A percentile compares a stretch with the other conserved stretches of the same genome.
Evolutionary conservation across 768 basidiomycete species (phyloP).

Genomic region (Rhodotorula babjevae): DNA sequence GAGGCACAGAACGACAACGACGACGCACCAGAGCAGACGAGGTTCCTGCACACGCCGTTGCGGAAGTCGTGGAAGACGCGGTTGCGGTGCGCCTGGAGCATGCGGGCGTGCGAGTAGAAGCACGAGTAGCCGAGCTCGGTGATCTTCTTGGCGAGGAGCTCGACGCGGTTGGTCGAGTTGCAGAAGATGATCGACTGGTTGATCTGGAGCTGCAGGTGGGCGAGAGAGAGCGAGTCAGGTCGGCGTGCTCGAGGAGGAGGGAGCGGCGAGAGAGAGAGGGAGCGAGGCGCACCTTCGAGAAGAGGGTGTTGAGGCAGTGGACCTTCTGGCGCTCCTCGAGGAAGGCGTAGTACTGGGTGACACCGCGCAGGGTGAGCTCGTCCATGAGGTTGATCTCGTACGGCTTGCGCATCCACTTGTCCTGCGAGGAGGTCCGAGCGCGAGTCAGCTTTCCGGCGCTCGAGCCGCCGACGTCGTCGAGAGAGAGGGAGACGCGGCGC

Average conservation of each 20-base stretch:
- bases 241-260: conserved; percentile 38
- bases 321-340: conserved; percentile 99
- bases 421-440: conserved; percentile 53
- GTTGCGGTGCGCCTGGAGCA: conserved; percentile 97
- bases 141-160: conserved; percentile 97
- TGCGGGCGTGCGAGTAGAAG: conserved; percentile 99
- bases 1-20: too few relatives aligned
- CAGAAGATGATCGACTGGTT: conserved; percentile 99
- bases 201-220: conserved; percentile 77
- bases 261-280: conserved; percentile 15
- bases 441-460: not conserved
- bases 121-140: conserved; percentile 99
- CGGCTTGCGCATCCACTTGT: conserved; percentile 91
- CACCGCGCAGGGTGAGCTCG: conserved; percentile 94
- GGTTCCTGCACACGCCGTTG: conserved; percentile 94
- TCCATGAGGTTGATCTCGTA: conserved; percentile 99
- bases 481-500: conserved; percentile 36
- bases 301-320: conserved; percentile 97
- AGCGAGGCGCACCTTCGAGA: conserved; percentile 78
- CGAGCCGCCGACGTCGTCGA: too few relatives aligned
- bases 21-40: conserved; percentile 68
- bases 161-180: conserved; percentile 99
- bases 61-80: conserved; percentile 99
- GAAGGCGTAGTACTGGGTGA: conserved; percentile 99
- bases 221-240: conserved; percentile 49